Evolutionary conservation across 2,329 filamentous ascomycete genomes (phyloP), one percentile per base, ranked within the genome.

Genomic region (Arthrobotrys entomopaga): DNA sequence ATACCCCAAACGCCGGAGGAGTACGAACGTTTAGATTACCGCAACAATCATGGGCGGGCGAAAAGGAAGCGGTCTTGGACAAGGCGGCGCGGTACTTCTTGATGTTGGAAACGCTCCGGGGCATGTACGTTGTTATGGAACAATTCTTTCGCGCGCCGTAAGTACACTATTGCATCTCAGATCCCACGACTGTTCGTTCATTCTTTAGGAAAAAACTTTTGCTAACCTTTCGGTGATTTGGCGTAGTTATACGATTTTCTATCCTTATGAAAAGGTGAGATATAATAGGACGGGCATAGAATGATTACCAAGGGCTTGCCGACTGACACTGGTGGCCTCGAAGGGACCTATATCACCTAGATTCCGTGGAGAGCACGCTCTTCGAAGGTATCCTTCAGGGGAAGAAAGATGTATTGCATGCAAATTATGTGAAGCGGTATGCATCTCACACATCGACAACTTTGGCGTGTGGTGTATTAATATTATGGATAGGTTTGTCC

Each of bases 371-470:
- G 95, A 99, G 84, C 95, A 99, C 85, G 95, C 95, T 78, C 87
- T 99, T 77, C 90, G 95, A 83, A 89, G 95, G 81, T 99, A 99
- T 83, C 95, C 95, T 29, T 96, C 94, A 2, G 95, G 95, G 78
- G 95, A 99, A 85, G 95, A 99, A 86, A 91, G 95, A 79, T 99
- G 95, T 86, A 99, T 99, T 83, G 95, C 95, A 79, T 99, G 95
- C 91, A 99, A 99, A 87, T 89, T 99, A 72, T 99, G 95, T 85
- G 95, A 99, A 85, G 95, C 95, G 79, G 86, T 89, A 79, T 58
- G 81, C 80, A 16, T 48, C 38, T 19, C 38, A 8, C 43, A 10
- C 16, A 48, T 16, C 38, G 10, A 34, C 2, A 29, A 46, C 4
- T 11, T 11, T 57, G 10, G 6, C 2, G n/a, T 16, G 16, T 7